Evolutionary conservation across 1,284 basidiomycete genomes (phyloP), one percentile per base, ranked within the genome.

Genomic region (Ganoderma leucocontextum): DNA sequence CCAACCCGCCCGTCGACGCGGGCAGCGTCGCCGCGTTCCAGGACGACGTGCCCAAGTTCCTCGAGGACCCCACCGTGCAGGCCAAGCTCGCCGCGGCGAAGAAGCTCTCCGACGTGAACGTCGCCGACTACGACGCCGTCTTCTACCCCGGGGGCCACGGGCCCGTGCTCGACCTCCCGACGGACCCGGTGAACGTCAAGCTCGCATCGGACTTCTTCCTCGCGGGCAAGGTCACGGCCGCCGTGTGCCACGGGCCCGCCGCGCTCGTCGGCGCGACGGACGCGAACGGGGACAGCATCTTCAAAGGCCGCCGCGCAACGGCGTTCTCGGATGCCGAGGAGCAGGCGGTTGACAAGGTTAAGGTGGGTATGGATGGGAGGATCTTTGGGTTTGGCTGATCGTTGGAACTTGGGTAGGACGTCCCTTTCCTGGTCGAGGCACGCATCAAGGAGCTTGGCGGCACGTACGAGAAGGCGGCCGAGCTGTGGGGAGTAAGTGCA

Each of bases 91-190:
- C 85, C 29, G 82, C 82, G 61, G 88, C 92, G 6, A 87, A 89
- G 79, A 87, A 85, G 78, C 82, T 95, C 61, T 80, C 84, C 1
- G 86, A 90, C 1, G 85, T 95, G 73, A 84, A 87, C 62, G 80
- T 78, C 3, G 77, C 81, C 15, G 88, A 92, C 71, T 95, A 92
- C 75, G 89, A 86, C 65, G 93, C 89, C 15, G 82, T 95, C 70
- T 95, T 93, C 80, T 93, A 93, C 77, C 85, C 92, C 63, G 94
- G 94, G 57, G 94, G 89, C 39, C 91, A 92, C 75, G 91, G 91
- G 2, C 91, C 92, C 17, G 86, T 90, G 59, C 81, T 94, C 59
- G 92, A 94, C 77, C 83, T 94, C 29, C 79, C 92, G 2, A 73
- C 73, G 33, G 89, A 94, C 79, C 78, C 83, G 1, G 78, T 80